phyloP scores from a whole-genome alignment of 2,329 filamentous ascomycete genomes.

The Davidsoniella eucalypti region DNA sequence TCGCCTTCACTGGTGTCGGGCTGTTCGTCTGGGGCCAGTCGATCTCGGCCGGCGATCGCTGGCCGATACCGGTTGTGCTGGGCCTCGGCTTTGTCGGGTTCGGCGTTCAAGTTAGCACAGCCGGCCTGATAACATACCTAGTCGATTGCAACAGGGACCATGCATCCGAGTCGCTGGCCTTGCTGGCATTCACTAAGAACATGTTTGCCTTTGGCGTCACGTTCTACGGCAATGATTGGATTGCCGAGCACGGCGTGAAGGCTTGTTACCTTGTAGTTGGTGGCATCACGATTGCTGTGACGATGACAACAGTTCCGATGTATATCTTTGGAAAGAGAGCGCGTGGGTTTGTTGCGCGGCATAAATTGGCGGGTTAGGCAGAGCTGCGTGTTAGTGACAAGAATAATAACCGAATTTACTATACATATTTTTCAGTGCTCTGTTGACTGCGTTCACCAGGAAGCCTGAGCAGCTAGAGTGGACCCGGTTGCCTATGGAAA shows the following conservation, averaged over 20 bases:
- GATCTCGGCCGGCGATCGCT: conserved; percentile 15
- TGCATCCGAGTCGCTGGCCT: conserved; percentile 23
- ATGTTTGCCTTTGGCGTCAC: conserved; percentile 24
- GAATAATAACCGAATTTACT: no score
- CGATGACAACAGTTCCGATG: conserved; percentile 20
- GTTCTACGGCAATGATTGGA: conserved; percentile 25
- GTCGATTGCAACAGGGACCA: conserved; percentile 24
- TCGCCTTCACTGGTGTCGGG: conserved; percentile 21
- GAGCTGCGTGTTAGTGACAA: no score
- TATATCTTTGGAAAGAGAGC: conserved; percentile 13
- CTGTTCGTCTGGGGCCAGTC: conserved; percentile 21
- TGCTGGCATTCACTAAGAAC: conserved; percentile 25
- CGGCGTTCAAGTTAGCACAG: conserved; percentile 23
- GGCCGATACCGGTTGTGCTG: conserved; percentile 20
- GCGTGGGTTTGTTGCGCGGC: conserved; percentile 6
- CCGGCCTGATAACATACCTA: conserved; percentile 23
- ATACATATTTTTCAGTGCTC: no score
- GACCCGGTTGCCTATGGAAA: no score
- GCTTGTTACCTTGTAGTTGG: conserved; percentile 14
- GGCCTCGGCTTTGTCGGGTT: conserved; percentile 20
- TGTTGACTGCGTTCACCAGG: no score
- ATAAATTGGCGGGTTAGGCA: neutral
- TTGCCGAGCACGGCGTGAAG: conserved; percentile 19
- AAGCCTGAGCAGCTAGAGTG: no score
- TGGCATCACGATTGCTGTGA: conserved; percentile 16